These are phyloP conservation scores for Xanthoceras sorbifolium DNA, from an alignment of 345 rosid species.

Conservation along the genomic window DNA sequence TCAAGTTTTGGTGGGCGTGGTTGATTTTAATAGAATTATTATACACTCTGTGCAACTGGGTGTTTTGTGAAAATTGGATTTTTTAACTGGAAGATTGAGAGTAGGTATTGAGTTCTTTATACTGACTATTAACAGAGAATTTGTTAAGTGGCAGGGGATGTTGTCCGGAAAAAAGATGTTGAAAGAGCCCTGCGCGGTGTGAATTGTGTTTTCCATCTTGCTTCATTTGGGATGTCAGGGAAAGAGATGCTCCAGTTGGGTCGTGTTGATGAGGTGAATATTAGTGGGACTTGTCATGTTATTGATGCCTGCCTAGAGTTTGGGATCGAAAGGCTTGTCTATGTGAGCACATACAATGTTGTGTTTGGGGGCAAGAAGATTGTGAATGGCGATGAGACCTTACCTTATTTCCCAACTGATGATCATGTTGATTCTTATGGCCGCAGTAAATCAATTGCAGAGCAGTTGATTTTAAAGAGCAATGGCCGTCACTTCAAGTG, in stretches of 20 bases:
- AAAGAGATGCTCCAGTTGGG: conserved; percentile 91
- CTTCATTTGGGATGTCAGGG: conserved; percentile 94
- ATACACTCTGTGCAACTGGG: background rate
- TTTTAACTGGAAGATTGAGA: background rate
- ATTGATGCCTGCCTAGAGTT: conserved; percentile 66
- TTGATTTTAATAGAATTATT: background rate
- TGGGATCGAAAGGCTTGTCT: conserved; percentile 71
- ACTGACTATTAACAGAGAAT: no score
- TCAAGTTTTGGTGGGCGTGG: background rate
- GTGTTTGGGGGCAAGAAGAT: conserved; percentile 91
- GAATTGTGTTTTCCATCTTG: conserved; percentile 82
- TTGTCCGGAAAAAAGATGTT: conserved; percentile 57
- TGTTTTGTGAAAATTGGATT: background rate
- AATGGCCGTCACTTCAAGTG: conserved; percentile 76
- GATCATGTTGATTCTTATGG: conserved; percentile 73
- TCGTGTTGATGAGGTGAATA: conserved; percentile 79
- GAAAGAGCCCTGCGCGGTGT: conserved; percentile 66
- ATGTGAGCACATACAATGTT: conserved; percentile 89
- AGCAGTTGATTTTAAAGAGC: conserved; percentile 77
- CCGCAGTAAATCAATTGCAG: conserved; percentile 80
- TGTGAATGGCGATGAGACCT: conserved; percentile 68
- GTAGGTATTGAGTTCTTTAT: background rate
- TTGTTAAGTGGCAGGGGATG: conserved; percentile 50
- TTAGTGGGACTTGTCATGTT: conserved; percentile 76
- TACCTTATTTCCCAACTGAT: conserved; percentile 82